Percentiles rank a stretch among this genome's conserved stretches.
Conservation (phyloP, 352 stramenopile species). For the Globisporangium alternatum region DNA sequence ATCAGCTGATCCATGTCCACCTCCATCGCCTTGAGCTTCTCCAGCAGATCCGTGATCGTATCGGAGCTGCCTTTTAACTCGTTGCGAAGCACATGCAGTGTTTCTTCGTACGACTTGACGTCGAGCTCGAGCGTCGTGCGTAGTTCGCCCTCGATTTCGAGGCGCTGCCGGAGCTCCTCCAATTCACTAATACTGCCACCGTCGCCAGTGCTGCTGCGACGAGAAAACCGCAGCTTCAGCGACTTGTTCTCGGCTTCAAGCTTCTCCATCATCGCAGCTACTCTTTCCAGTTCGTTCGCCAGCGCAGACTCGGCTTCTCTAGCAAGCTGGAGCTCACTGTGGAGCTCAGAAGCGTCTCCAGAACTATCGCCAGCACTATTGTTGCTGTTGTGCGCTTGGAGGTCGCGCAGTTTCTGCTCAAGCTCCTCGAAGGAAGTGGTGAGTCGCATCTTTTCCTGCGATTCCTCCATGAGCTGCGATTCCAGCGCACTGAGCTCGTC, state of each 20-base stretch:
- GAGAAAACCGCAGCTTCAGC: slow-evolving; percentile 1
- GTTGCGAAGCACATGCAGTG: slow-evolving; percentile 42
- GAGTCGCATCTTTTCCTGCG: slow-evolving; percentile 34
- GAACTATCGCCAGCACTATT: neutral
- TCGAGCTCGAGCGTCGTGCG: slow-evolving; percentile 54
- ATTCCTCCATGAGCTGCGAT: slow-evolving; percentile 48
- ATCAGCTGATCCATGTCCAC: slow-evolving; percentile 19
- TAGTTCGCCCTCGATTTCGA: slow-evolving; percentile 37
- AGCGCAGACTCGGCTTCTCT: slow-evolving; percentile 7
- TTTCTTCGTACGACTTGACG: slow-evolving; percentile 66
- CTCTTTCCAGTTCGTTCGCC: slow-evolving; percentile 9
- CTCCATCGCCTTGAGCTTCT: slow-evolving; percentile 39
- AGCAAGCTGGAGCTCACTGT: slow-evolving; percentile 9
- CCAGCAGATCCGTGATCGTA: slow-evolving; percentile 30
- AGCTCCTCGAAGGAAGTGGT: slow-evolving; percentile 14
- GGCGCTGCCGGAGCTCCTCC: slow-evolving; percentile 27
- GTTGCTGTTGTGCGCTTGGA: neutral
- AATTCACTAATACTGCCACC: neutral
- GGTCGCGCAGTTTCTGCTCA: slow-evolving; percentile 13
- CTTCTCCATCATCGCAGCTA: slow-evolving; percentile 6
- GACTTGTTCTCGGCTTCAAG: slow-evolving; percentile 12
- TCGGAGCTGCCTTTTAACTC: slow-evolving; percentile 53
- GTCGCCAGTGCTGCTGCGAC: neutral
- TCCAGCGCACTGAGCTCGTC: slow-evolving; percentile 50
- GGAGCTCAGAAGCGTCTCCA: neutral